Evolutionary conservation across 1,139 yeast genomes (phyloP).

Genomic region (Arxiozyma slooffiae): DNA sequence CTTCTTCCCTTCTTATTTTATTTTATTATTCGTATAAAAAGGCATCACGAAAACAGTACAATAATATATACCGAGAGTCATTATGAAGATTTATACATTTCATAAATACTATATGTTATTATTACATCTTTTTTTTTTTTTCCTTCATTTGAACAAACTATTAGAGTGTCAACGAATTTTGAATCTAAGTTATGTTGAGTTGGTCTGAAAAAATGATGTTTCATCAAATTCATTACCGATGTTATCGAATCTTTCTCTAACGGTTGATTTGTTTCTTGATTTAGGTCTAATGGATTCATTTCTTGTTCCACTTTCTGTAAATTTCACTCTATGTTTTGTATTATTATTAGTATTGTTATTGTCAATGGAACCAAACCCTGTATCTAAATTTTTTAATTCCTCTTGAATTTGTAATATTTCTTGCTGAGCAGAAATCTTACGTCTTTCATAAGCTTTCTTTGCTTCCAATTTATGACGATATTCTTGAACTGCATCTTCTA

Average conservation of each 20-base stretch:
- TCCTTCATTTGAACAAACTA: no score
- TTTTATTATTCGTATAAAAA: no score
- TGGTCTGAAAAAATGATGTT: background rate
- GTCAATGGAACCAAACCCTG: background rate
- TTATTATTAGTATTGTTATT: background rate
- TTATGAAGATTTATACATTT: background rate
- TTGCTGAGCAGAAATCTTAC: conserved; percentile 25
- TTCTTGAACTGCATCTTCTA: conserved; percentile 25
- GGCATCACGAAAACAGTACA: background rate
- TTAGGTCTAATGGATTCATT: background rate
- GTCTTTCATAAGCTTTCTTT: conserved; percentile 25
- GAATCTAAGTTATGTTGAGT: background rate
- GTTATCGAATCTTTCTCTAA: background rate
- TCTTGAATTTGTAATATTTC: conserved; percentile 20
- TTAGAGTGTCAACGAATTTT: background rate
- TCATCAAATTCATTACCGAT: conserved; percentile 1
- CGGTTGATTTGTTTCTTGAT: background rate
- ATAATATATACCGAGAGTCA: background rate
- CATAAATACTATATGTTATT: background rate
- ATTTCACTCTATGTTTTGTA: background rate
- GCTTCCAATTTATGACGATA: conserved; percentile 21
- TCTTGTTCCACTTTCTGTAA: background rate
- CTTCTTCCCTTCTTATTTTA: no score
- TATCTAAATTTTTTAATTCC: conserved; percentile 3
- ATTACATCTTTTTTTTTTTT: no score